Evolutionary conservation across 495 filamentous ascomycete species (phyloP).

Genomic region (Platismatia glauca): DNA sequence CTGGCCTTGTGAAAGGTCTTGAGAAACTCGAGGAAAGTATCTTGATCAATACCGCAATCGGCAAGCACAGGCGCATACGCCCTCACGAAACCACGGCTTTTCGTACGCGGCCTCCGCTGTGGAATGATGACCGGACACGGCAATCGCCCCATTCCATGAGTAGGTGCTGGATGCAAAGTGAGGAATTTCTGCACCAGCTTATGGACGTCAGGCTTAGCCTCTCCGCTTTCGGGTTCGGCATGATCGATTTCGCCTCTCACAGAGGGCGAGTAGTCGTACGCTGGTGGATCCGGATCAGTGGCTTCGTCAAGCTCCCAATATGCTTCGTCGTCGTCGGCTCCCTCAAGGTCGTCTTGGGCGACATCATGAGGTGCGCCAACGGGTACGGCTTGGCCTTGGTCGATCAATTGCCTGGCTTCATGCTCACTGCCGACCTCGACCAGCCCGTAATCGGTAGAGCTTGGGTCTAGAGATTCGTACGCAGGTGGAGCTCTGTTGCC

Average conservation of each 20-base stretch:
- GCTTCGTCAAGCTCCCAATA: conserved; percentile 20
- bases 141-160: conserved; percentile 3
- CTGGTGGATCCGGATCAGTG: background rate
- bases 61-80: conserved; percentile 36
- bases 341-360: background rate
- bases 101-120: conserved; percentile 27
- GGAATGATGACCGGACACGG: conserved; percentile 26
- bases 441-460: conserved; percentile 1
- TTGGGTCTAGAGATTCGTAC: conserved; percentile 3
- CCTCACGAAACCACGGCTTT: conserved; percentile 31
- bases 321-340: conserved; percentile 10
- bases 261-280: background rate
- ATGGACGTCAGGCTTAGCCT: conserved; percentile 19
- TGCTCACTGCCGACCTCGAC: conserved; percentile 6
- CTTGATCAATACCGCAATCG: conserved; percentile 32
- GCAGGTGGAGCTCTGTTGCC: background rate
- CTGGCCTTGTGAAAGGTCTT: conserved; percentile 30
- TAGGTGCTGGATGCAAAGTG: conserved; percentile 14
- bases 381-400: conserved; percentile 9
- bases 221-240: background rate
- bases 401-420: conserved; percentile 8
- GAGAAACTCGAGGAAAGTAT: conserved; percentile 35
- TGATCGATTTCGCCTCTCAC: background rate
- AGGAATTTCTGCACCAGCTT: conserved; percentile 19
- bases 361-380: background rate